These are phyloP conservation scores for Penicillium sp. DNA, from an alignment of 2,329 filamentous ascomycete species.

Conservation along the genomic window DNA sequence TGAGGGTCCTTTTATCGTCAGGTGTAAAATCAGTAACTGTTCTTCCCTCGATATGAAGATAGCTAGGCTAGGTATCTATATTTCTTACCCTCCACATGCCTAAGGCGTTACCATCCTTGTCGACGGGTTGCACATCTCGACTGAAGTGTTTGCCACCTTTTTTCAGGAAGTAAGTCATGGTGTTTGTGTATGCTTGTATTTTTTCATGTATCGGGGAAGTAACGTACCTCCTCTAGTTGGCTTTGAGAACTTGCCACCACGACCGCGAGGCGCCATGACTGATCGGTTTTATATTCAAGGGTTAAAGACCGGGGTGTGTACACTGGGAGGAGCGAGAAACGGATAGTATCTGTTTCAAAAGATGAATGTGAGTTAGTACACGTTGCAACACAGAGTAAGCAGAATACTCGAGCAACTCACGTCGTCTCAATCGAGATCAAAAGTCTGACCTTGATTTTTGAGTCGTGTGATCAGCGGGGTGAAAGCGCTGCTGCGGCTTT, in stretches of 20 bases:
- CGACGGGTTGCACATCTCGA: slow-evolving; percentile 79
- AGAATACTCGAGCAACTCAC: neutral
- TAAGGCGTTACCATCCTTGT: slow-evolving; percentile 82
- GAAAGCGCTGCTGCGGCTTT: neutral
- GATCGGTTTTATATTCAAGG: neutral
- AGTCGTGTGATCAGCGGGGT: slow-evolving; percentile 4
- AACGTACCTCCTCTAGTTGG: slow-evolving; percentile 17
- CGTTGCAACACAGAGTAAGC: neutral
- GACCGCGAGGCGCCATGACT: slow-evolving; percentile 16
- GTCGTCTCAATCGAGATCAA: neutral
- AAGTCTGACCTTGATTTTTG: neutral
- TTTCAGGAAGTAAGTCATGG: neutral
- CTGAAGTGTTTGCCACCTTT: slow-evolving; percentile 94
- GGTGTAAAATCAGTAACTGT: neutral
- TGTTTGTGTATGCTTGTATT: neutral
- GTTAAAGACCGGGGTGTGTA: neutral
- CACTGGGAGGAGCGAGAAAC: neutral
- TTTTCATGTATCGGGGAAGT: neutral
- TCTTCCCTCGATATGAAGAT: slow-evolving; percentile 8
- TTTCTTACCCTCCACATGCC: slow-evolving; percentile 75
- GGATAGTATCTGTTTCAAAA: neutral
- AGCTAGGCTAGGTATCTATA: slow-evolving; percentile 14
- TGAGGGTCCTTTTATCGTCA: slow-evolving; percentile 28
- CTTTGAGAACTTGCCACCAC: slow-evolving; percentile 18
- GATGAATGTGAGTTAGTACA: neutral